Percentiles rank a stretch among this genome's conserved stretches.
Evolutionary conservation across 352 stramenopile species (phyloP).

Genomic region (Globisporangium polare): DNA sequence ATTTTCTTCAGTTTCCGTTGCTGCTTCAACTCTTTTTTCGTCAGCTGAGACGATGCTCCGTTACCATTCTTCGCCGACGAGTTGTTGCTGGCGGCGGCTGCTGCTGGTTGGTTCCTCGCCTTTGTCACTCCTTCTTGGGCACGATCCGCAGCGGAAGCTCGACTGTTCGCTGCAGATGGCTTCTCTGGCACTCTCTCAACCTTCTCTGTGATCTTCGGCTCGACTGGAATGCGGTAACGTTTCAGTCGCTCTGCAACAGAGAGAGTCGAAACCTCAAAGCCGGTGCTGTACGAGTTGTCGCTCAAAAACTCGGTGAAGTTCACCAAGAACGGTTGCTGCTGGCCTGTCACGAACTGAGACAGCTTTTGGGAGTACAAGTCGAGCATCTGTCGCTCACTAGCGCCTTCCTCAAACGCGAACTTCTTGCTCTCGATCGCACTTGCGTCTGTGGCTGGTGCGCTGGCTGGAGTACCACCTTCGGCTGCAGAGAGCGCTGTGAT

Average conservation of each 20-base stretch:
- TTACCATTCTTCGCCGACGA: constrained; percentile 8
- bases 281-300: constrained; percentile 81
- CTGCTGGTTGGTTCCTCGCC: constrained; percentile 20
- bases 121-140: constrained; percentile 10
- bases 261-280: constrained; percentile 64
- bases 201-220: constrained; percentile 14
- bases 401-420: constrained; percentile 11
- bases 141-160: neutral
- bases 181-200: constrained; percentile 1
- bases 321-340: constrained; percentile 79
- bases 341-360: constrained; percentile 49
- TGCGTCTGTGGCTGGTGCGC: neutral
- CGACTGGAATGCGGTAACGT: constrained; percentile 32
- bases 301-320: constrained; percentile 64
- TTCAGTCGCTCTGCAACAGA: constrained; percentile 63
- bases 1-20: constrained; percentile 68
- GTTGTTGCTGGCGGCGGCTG: constrained; percentile 9
- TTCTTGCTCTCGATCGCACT: constrained; percentile 7
- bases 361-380: constrained; percentile 63
- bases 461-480: neutral
- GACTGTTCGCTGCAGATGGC: neutral
- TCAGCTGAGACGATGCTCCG: constrained; percentile 19
- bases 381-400: constrained; percentile 33
- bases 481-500: constrained; percentile 1
- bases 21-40: constrained; percentile 73